Evolutionary conservation across 2,329 filamentous ascomycete species (phyloP).

Genomic region (Xylaria sp.): DNA sequence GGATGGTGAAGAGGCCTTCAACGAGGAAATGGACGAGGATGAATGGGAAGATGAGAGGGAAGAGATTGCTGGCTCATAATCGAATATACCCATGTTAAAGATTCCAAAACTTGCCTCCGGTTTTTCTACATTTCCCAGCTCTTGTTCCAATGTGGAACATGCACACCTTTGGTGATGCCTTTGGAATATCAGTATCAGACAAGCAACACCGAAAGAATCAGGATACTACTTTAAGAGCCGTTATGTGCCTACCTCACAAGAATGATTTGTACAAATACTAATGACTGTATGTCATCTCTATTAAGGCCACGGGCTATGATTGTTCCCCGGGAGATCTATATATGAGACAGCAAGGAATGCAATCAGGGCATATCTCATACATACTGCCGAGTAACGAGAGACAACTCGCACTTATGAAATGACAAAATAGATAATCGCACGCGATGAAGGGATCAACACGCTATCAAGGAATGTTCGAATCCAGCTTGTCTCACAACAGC

Average conservation of each 20-base stretch:
- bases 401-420: conserved; percentile 4
- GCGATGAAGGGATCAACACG: conserved; percentile 9
- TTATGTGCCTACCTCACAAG: conserved; percentile 38
- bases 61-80: conserved; percentile 45
- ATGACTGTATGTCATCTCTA: background rate
- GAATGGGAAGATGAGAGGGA: conserved; percentile 63
- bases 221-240: too few relatives aligned
- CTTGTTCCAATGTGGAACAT: conserved; percentile 46
- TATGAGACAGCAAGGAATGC: background rate
- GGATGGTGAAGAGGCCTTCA: conserved; percentile 61
- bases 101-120: background rate
- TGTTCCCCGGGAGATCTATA: background rate
- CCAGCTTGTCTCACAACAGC: conserved; percentile 5
- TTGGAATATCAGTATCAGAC: too few relatives aligned
- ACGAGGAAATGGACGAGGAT: conserved; percentile 61
- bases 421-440: background rate
- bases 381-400: background rate
- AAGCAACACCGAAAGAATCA: too few relatives aligned
- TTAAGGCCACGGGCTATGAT: background rate
- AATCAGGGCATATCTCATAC: background rate
- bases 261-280: conserved; percentile 1
- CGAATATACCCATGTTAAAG: conserved; percentile 30
- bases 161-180: conserved; percentile 48
- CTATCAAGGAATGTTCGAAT: conserved; percentile 16
- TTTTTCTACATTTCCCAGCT: background rate